phyloP scores from a whole-genome alignment of 495 filamentous ascomycete species.

The Xylaria bambusicola region DNA sequence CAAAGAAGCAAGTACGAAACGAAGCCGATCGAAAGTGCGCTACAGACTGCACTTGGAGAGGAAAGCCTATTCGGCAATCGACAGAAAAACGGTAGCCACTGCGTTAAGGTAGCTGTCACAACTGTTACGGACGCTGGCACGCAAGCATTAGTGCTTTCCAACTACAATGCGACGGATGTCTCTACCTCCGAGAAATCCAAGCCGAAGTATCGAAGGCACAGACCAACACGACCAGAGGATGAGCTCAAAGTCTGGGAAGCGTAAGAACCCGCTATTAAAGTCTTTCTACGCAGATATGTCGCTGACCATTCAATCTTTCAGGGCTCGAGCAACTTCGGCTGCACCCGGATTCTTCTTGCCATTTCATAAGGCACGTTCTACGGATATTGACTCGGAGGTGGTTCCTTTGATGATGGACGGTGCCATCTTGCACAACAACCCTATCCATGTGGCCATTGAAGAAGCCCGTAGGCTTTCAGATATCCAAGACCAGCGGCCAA shows the following conservation, averaged over 20 bases:
- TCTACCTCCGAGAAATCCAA: constrained; percentile 36
- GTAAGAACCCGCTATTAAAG: constrained; percentile 28
- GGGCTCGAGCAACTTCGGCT: constrained; percentile 52
- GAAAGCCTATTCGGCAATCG: constrained; percentile 40
- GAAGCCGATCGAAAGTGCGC: constrained; percentile 28
- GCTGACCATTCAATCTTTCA: constrained; percentile 15
- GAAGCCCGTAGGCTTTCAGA: background rate
- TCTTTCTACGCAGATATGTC: background rate
- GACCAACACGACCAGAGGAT: background rate
- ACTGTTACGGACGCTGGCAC: background rate
- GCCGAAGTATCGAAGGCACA: constrained; percentile 14
- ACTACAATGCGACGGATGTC: background rate
- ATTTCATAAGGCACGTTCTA: constrained; percentile 27
- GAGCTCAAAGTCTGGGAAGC: constrained; percentile 54
- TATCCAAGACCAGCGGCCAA: background rate
- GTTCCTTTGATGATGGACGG: constrained; percentile 18
- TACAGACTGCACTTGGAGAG: constrained; percentile 34
- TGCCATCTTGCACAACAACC: background rate
- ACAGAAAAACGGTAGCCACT: constrained; percentile 22
- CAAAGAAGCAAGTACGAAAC: constrained; percentile 45
- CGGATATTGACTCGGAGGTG: constrained; percentile 2
- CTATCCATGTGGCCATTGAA: background rate
- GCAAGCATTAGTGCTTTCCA: background rate
- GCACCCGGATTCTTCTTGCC: constrained; percentile 50
- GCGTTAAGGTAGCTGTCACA: constrained; percentile 29